Evolutionary conservation across 1,284 basidiomycete genomes (phyloP), one percentile per base, ranked within the genome.

Genomic region (Cryptococcus sp.): DNA sequence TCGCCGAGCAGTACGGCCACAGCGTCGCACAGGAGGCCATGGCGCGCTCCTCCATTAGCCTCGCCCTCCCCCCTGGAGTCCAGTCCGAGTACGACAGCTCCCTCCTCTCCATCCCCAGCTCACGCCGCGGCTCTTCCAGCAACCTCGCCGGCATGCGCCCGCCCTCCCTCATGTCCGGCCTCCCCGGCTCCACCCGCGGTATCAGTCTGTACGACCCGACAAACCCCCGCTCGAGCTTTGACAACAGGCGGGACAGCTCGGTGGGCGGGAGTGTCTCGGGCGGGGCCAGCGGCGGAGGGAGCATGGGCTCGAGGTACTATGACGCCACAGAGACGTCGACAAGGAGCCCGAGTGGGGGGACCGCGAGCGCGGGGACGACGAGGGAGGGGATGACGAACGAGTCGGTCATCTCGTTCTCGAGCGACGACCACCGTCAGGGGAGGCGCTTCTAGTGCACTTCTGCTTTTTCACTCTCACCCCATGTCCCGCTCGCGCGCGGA

Each of bases 1-100:
- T 78, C 51, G 76, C 76, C 7, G 68, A 67, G 20, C 70, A 72
- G 52, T 77, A 77, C 64, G 76, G 76, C 13, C 73, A 72, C 16
- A 64, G 64, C 21, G 62, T 76, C 24, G 76, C 76, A 15, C 59
- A 65, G 46, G 70, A 72, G 47, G 75, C 75, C 2, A 52, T 75
- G 36, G 61, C 65, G 21, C 63, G 69, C 38, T 77, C 76, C 7
- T 70, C 71, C 42, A 56, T 70, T 5, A 63, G 68, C 60, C 61
- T 70, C 49, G 50, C 51, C 33, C 21, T 57, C 5, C 50, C 50
- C 12, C 13, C 35, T 15, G 35, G 35, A 5, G 12, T 21, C 42
- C 46, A 36, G 47, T 44, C 51, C 53, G n/a, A 52, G 38, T 49
- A 53, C 18, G 53, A 52, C 15, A 33, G 35, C 43, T 48, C 48